Conservation (phyloP, 1,284 basidiomycete species). For the Naganishia cerealis region DNA sequence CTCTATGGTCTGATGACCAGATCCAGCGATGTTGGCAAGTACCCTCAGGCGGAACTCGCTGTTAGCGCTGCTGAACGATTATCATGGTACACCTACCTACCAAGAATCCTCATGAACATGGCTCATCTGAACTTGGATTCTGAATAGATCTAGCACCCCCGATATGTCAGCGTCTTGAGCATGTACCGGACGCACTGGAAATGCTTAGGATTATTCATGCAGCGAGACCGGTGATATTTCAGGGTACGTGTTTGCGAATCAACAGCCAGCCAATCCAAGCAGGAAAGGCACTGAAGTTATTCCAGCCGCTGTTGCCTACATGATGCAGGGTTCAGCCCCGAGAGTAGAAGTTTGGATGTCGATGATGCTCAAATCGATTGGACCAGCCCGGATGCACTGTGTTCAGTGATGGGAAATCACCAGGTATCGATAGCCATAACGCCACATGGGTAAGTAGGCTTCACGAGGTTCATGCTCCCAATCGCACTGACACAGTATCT, state of each 20-base stretch:
- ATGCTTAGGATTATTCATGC: constrained; percentile 71
- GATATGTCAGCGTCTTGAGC: constrained; percentile 58
- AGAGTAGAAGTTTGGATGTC: neutral
- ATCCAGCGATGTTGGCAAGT: neutral
- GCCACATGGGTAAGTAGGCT: constrained; percentile 30
- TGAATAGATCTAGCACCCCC: constrained; percentile 41
- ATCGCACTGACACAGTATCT: neutral
- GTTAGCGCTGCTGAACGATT: constrained; percentile 7
- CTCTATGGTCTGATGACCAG: neutral
- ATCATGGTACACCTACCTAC: constrained; percentile 4
- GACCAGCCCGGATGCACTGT: neutral
- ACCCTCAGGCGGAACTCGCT: neutral
- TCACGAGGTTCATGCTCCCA: too few relatives aligned
- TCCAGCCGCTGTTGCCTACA: too few relatives aligned
- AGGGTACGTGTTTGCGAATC: constrained; percentile 56
- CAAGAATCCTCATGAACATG: neutral
- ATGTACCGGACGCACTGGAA: constrained; percentile 67
- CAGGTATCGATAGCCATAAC: constrained; percentile 30
- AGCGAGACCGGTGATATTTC: constrained; percentile 75
- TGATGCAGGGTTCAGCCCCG: neutral
- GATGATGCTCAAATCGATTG: neutral
- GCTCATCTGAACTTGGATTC: neutral
- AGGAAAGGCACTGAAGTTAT: neutral
- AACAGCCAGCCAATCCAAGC: neutral
- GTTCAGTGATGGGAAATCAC: constrained; percentile 7